These are phyloP conservation scores for Kazachstania africana DNA, from an alignment of 805 yeast genomes.

Conservation along the genomic window DNA sequence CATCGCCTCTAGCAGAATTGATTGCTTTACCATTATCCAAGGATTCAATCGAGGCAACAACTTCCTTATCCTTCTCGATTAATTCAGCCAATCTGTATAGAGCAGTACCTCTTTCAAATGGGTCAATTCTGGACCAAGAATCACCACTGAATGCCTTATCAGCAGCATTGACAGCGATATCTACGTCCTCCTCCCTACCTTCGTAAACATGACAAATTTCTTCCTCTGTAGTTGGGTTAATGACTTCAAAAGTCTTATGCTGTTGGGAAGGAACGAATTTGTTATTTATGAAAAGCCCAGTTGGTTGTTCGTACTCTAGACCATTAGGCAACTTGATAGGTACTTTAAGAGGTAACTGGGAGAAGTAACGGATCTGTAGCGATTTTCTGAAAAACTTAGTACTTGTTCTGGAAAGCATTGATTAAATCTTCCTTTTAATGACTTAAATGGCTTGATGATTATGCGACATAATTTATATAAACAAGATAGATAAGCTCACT, in stretches of 20 bases:
- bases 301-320: slow-evolving; percentile 56
- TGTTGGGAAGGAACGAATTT: slow-evolving; percentile 52
- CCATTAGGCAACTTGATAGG: slow-evolving; percentile 62
- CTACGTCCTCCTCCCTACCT: slow-evolving; percentile 65
- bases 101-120: slow-evolving; percentile 49
- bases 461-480: too few relatives aligned
- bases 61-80: slow-evolving; percentile 61
- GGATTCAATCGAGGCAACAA: slow-evolving; percentile 73
- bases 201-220: slow-evolving; percentile 53
- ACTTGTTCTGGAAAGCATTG: slow-evolving; percentile 1
- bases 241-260: slow-evolving; percentile 49
- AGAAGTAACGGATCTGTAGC: slow-evolving; percentile 15
- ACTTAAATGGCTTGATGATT: too few relatives aligned
- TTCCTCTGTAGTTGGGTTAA: slow-evolving; percentile 63
- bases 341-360: slow-evolving; percentile 33
- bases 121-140: slow-evolving; percentile 59
- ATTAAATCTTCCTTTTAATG: too few relatives aligned
- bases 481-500: too few relatives aligned
- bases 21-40: slow-evolving; percentile 84
- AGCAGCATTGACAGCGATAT: slow-evolving; percentile 79
- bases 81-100: slow-evolving; percentile 67
- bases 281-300: slow-evolving; percentile 68
- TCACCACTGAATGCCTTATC: slow-evolving; percentile 55
- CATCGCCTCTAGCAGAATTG: slow-evolving; percentile 63
- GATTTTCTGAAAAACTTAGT: slow-evolving; percentile 2